Percentiles rank a stretch among this genome's conserved stretches.
Conservation (phyloP, 2,329 filamentous ascomycete genomes). For the Ceratocystis papillata region DNA sequence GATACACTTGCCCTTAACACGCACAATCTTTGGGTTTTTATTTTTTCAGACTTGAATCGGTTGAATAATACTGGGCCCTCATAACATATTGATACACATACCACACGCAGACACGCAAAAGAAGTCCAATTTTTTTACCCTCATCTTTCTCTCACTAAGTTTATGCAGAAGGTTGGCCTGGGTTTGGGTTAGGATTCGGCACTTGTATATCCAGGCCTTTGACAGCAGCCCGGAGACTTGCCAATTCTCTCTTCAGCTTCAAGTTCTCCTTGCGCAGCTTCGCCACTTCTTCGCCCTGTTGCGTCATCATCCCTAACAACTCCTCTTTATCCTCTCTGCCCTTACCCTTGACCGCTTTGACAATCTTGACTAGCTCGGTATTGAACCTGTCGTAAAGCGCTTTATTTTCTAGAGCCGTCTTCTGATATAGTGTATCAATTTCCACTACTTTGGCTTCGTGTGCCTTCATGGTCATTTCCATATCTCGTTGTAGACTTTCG, state of each 20-base stretch:
- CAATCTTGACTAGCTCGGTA: slow-evolving; percentile 72
- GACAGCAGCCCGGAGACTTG: slow-evolving; percentile 51
- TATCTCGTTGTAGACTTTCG: slow-evolving; percentile 54
- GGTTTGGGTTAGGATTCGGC: background rate
- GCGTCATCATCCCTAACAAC: slow-evolving; percentile 57
- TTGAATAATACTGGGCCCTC: slow-evolving; percentile 17
- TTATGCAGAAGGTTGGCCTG: background rate
- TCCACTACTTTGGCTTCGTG: slow-evolving; percentile 68
- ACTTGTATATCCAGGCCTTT: slow-evolving; percentile 22
- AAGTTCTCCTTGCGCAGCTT: slow-evolving; percentile 77
- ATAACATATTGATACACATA: slow-evolving; percentile 24
- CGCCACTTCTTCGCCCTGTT: slow-evolving; percentile 65
- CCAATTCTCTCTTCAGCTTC: slow-evolving; percentile 69
- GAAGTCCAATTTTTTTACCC: background rate
- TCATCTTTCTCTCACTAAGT: background rate
- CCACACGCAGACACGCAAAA: background rate
- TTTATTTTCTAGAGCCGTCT: slow-evolving; percentile 83
- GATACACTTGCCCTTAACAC: slow-evolving; percentile 8
- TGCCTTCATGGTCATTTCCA: slow-evolving; percentile 60
- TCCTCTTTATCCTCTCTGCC: slow-evolving; percentile 71
- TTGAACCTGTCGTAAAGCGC: slow-evolving; percentile 87
- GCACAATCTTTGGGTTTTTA: slow-evolving; percentile 26
- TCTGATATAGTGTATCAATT: slow-evolving; percentile 80
- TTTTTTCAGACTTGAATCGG: slow-evolving; percentile 27
- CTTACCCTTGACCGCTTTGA: slow-evolving; percentile 61